These are phyloP conservation scores for Phytophthora parvispora DNA, from an alignment of 352 stramenopile genomes.

Conservation along the genomic window DNA sequence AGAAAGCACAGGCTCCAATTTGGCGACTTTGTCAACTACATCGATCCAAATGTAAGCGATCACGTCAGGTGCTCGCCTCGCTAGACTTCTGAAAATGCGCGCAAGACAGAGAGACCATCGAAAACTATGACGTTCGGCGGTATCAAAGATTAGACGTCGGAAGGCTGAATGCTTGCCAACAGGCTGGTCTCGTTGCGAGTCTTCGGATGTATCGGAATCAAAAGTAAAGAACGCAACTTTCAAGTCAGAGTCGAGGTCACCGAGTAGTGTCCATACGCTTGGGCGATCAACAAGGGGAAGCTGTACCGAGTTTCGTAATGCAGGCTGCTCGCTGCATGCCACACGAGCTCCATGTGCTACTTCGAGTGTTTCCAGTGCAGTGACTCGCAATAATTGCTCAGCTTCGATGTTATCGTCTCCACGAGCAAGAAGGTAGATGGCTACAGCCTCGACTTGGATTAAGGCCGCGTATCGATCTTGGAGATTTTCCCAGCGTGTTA, in stretches of 20 bases:
- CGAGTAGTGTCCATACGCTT: slow-evolving; percentile 36
- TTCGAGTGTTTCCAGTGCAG: slow-evolving; percentile 43
- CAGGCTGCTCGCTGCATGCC: slow-evolving; percentile 5
- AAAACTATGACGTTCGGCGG: slow-evolving; percentile 46
- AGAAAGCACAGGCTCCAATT: slow-evolving; percentile 70
- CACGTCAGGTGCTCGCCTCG: slow-evolving; percentile 57
- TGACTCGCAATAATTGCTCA: slow-evolving; percentile 35
- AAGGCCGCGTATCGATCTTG: slow-evolving; percentile 56
- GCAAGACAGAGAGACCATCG: slow-evolving; percentile 66
- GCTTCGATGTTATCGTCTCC: slow-evolving; percentile 45
- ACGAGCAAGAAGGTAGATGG: slow-evolving; percentile 64
- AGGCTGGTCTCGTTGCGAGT: background rate
- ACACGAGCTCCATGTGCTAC: slow-evolving; percentile 28
- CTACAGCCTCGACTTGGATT: slow-evolving; percentile 68
- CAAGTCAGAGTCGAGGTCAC: slow-evolving; percentile 38
- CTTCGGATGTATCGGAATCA: background rate
- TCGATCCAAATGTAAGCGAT: slow-evolving; percentile 74
- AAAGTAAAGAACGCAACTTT: slow-evolving; percentile 44
- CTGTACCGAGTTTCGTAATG: slow-evolving; percentile 9
- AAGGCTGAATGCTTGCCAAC: slow-evolving; percentile 5
- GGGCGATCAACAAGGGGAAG: slow-evolving; percentile 18
- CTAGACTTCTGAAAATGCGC: slow-evolving; percentile 52
- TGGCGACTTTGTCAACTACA: slow-evolving; percentile 66
- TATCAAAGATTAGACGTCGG: slow-evolving; percentile 19
- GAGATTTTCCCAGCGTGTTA: slow-evolving; percentile 44